These are phyloP conservation scores for Corylus americana DNA, from an alignment of 306 rosid genomes.

Conservation along the genomic window DNA sequence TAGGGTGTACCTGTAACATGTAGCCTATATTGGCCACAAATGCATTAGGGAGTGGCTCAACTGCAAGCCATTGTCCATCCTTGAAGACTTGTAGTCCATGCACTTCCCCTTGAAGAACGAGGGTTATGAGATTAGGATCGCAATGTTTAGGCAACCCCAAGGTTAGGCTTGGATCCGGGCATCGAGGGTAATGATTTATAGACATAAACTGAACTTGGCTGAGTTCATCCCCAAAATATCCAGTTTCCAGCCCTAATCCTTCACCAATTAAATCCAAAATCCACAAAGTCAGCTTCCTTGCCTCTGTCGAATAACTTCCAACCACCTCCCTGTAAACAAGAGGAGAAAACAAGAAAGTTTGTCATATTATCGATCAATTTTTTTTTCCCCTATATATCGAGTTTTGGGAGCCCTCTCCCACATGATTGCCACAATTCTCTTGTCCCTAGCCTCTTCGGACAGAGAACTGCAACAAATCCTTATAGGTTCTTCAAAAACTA, in stretches of 20 bases:
- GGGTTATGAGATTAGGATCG: slow-evolving; percentile 18
- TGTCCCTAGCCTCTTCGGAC: too few relatives aligned
- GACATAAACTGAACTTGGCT: slow-evolving; percentile 4
- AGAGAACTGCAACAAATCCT: too few relatives aligned
- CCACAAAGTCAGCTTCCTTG: slow-evolving; percentile 28
- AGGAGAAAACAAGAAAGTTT: not conserved
- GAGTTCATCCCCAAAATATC: slow-evolving; percentile 4
- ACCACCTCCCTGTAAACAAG: slow-evolving; percentile 1
- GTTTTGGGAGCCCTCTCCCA: too few relatives aligned
- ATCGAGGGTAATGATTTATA: slow-evolving; percentile 18
- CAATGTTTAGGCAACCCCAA: slow-evolving; percentile 41
- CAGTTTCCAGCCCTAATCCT: slow-evolving; percentile 23
- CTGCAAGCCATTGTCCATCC: slow-evolving; percentile 29
- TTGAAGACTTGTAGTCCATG: slow-evolving; percentile 29
- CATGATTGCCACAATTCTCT: too few relatives aligned
- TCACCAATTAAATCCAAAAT: slow-evolving; percentile 27
- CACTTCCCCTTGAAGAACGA: slow-evolving; percentile 25
- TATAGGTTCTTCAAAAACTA: too few relatives aligned
- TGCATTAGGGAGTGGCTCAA: slow-evolving; percentile 31
- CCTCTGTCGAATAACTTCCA: slow-evolving; percentile 18
- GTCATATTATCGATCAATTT: too few relatives aligned
- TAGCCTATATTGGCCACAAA: slow-evolving; percentile 28
- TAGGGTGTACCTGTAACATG: slow-evolving; percentile 12
- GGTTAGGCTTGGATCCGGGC: slow-evolving; percentile 37
- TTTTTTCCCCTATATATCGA: too few relatives aligned